phyloP scores from a whole-genome alignment of 345 rosid species.

The Theobroma cacao region DNA sequence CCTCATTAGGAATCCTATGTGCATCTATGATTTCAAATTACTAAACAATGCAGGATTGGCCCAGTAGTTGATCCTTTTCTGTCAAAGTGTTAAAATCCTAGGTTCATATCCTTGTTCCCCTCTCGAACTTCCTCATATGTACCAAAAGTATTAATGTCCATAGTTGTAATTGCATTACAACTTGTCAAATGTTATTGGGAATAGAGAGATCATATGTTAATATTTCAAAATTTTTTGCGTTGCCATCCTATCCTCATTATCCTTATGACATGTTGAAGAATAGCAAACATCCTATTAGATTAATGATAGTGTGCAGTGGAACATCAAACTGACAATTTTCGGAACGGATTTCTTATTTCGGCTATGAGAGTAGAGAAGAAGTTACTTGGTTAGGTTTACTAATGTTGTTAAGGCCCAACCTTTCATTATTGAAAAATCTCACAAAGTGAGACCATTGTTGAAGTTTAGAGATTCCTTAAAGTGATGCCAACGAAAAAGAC shows the following conservation, averaged over 20 bases:
- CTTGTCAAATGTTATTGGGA: too few relatives aligned
- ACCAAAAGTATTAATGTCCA: neutral
- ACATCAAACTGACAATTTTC: neutral
- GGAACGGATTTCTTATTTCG: neutral
- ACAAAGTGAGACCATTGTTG: neutral
- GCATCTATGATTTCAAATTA: neutral
- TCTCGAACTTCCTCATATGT: neutral
- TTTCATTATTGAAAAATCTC: neutral
- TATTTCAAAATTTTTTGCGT: too few relatives aligned
- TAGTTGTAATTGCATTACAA: neutral
- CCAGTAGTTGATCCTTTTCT: neutral
- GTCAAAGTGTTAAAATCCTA: neutral
- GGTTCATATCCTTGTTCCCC: neutral
- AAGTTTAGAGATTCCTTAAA: neutral
- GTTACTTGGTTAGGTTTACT: too few relatives aligned
- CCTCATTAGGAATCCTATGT: neutral
- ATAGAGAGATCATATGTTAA: too few relatives aligned
- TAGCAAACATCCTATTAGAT: neutral
- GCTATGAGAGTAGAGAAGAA: neutral
- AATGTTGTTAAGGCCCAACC: neutral
- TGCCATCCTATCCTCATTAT: too few relatives aligned
- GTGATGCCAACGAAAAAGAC: slow-evolving; percentile 1
- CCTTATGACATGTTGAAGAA: neutral
- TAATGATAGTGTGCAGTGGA: neutral
- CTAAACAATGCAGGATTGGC: neutral